Conservation (phyloP, 2,329 filamentous ascomycete species). For the Aureobasidium sp. region DNA sequence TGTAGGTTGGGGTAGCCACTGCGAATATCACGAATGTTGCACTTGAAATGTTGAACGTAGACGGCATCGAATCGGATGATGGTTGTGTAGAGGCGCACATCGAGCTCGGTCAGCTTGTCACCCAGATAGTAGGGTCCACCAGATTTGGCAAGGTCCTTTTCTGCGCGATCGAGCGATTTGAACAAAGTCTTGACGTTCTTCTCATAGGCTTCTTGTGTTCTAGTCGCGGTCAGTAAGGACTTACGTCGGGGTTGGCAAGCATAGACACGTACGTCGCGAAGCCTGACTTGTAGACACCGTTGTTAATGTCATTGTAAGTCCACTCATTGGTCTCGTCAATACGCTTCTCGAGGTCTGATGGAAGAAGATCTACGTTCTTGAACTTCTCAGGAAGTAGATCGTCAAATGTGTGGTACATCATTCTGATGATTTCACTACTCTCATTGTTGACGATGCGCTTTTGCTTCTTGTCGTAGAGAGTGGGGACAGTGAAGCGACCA, state of each 20-base stretch:
- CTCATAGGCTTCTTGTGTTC: conserved; percentile 44
- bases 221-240: conserved; percentile 19
- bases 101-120: conserved; percentile 41
- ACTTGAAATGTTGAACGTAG: conserved; percentile 59
- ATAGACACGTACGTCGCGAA: conserved; percentile 38
- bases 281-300: conserved; percentile 43
- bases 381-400: conserved; percentile 35
- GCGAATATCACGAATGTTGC: conserved; percentile 78
- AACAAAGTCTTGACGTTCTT: conserved; percentile 42
- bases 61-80: conserved; percentile 55
- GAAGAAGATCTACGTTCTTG: conserved; percentile 39
- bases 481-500: conserved; percentile 79
- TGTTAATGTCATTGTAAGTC: conserved; percentile 39
- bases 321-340: conserved; percentile 47
- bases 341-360: conserved; percentile 35
- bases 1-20: conserved; percentile 77
- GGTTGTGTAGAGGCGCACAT: conserved; percentile 49
- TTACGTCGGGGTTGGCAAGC: not conserved
- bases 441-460: conserved; percentile 73
- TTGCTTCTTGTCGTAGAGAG: conserved; percentile 63
- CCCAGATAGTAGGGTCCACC: conserved; percentile 43
- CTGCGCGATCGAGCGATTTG: conserved; percentile 42
- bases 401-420: conserved; percentile 76
- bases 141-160: conserved; percentile 35
- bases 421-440: conserved; percentile 80